phyloP scores from a whole-genome alignment of 306 rosid genomes.

The Ammopiptanthus mongolicus region DNA sequence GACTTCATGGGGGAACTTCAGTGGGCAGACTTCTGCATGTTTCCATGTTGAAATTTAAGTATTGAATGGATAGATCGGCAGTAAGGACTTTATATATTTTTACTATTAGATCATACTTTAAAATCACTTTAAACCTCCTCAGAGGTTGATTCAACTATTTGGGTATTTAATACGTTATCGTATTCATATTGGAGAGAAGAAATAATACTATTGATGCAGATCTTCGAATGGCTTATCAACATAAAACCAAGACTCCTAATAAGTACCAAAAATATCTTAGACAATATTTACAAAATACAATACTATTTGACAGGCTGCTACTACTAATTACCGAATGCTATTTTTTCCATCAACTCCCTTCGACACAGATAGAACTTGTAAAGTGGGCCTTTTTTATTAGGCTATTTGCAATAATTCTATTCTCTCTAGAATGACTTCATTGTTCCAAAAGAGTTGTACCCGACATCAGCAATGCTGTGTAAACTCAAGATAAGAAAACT shows the following conservation, averaged over 20 bases:
- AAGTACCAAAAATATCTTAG: not conserved
- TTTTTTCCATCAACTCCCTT: not conserved
- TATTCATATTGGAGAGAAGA: not conserved
- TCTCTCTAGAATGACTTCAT: not conserved
- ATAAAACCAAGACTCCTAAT: not conserved
- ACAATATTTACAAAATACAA: not conserved
- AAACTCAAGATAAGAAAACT: slow-evolving; percentile 1
- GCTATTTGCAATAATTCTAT: not conserved
- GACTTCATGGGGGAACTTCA: not conserved
- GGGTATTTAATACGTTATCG: not conserved
- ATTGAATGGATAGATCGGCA: not conserved
- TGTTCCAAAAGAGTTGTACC: not conserved
- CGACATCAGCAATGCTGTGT: slow-evolving; percentile 3
- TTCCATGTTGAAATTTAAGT: not conserved
- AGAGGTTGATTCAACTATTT: not conserved
- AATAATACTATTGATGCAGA: not conserved
- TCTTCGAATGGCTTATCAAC: not conserved
- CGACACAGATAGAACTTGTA: not conserved
- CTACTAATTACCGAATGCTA: not conserved
- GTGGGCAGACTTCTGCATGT: not conserved
- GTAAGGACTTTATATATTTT: too few relatives aligned
- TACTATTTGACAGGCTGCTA: not conserved
- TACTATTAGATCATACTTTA: too few relatives aligned
- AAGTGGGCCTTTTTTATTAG: slow-evolving; percentile 8
- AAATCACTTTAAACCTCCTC: not conserved